Conservation (phyloP, 1,139 yeast genomes). For the Wickerhamomyces sp. region DNA sequence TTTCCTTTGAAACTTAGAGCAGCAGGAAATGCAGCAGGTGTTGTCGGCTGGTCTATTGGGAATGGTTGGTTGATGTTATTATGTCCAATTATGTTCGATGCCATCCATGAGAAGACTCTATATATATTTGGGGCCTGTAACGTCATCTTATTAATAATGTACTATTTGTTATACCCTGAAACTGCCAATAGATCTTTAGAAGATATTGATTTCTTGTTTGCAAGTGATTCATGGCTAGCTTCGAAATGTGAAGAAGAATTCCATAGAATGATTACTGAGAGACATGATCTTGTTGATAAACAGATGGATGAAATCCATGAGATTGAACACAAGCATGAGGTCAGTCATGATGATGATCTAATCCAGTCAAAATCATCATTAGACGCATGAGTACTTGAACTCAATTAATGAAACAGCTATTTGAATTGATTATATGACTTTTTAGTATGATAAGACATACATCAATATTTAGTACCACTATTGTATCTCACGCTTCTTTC, state of each 20-base stretch:
- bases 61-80: constrained; percentile 3
- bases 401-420: too few species aligned
- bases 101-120: constrained; percentile 1
- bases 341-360: not conserved
- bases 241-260: not conserved
- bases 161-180: not conserved
- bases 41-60: constrained; percentile 2
- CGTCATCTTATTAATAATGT: not conserved
- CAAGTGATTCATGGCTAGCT: not conserved
- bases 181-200: constrained; percentile 1
- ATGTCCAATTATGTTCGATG: constrained; percentile 3
- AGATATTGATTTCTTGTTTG: constrained; percentile 1
- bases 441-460: too few species aligned
- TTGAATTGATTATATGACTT: too few species aligned
- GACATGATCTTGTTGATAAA: not conserved
- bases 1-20: constrained; percentile 2
- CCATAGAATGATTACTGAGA: not conserved
- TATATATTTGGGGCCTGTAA: constrained; percentile 3
- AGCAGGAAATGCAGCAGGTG: constrained; percentile 3
- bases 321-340: not conserved
- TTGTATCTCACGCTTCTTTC: too few species aligned
- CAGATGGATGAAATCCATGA: not conserved
- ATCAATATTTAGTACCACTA: too few species aligned
- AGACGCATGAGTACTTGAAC: not conserved
- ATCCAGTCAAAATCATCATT: not conserved